Evolutionary conservation across 1,284 basidiomycete genomes (phyloP), one percentile per base, ranked within the genome.

Genomic region (Agroathelia rolfsii): DNA sequence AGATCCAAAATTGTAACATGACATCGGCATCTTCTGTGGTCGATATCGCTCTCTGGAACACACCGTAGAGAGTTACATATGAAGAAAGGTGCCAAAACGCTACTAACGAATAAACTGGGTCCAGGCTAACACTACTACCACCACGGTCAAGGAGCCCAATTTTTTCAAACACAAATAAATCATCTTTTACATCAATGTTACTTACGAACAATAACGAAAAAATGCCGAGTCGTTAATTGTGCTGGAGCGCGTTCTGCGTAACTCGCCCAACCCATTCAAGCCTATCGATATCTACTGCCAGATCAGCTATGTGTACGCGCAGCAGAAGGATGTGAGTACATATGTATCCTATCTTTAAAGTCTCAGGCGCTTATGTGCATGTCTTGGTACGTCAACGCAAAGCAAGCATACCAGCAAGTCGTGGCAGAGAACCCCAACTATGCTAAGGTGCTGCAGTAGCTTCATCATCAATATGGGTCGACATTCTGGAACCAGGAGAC

Each of bases 111-210:
- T n/a, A n/a, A n/a, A n/a, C n/a, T n/a, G n/a, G n/a, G n/a, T n/a
- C n/a, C n/a, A n/a, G n/a, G n/a, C n/a, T n/a, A 17, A 38, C 50
- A n/a, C n/a, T n/a, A n/a, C n/a, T n/a, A 44, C 31, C 9, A 26
- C 16, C 32, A 30, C 16, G 36, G 31, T 28, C 26, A n/a, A 20
- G 14, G 20, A 21, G 18, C 28, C 30, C 76, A 76, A 77, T 48
- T 85, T 84, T 47, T 78, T 83, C 52, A 84, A 84, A 61, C 75
- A 78, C 26, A 82, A 84, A 55, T 80, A 85, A 53, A 82, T 85
- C 47, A 73, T 82, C 46, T 84, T 84, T 61, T 65, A 80, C 13
- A 62, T 84, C 12, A 80, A 80, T 22, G 83, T 84, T 49, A 84
- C 84, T 42, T 84, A 85, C 66, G 84, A 85, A 59, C 79, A 83